phyloP scores from a whole-genome alignment of 2,329 filamentous ascomycete genomes.

The Colletotrichum liaoningense region DNA sequence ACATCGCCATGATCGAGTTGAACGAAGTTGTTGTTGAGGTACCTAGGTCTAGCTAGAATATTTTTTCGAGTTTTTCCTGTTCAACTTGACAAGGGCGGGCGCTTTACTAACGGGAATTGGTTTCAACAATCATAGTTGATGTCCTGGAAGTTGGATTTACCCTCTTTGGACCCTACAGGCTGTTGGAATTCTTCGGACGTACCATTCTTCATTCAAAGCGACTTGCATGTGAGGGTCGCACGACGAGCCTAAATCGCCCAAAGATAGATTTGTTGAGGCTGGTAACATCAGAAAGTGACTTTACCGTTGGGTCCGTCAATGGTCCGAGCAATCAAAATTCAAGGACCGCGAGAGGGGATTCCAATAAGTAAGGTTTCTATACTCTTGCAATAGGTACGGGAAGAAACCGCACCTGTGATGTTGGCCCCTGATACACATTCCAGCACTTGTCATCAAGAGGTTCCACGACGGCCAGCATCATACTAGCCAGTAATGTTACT shows the following conservation, averaged over 20 bases:
- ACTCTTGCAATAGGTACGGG: too few species aligned
- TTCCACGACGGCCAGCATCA: too few species aligned
- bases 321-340: too few species aligned
- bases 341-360: too few species aligned
- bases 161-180: slow-evolving; percentile 40
- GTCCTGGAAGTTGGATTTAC: slow-evolving; percentile 40
- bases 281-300: too few species aligned
- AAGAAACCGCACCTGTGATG: too few species aligned
- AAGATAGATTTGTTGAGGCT: not conserved
- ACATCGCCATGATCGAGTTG: slow-evolving; percentile 51
- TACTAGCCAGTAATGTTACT: too few species aligned
- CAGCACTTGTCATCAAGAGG: too few species aligned
- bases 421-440: too few species aligned
- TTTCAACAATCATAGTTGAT: slow-evolving; percentile 36
- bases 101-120: not conserved
- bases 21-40: slow-evolving; percentile 55
- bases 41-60: slow-evolving; percentile 18
- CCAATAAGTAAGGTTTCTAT: too few species aligned
- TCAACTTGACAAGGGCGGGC: not conserved
- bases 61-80: not conserved
- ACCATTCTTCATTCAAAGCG: slow-evolving; percentile 42
- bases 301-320: too few species aligned
- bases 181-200: slow-evolving; percentile 45
- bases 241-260: not conserved
- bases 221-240: slow-evolving; percentile 38